Percentiles rank a stretch among this genome's conserved stretches.
These are phyloP conservation scores for Kluyveromyces lactis DNA, from an alignment of 805 yeast species.

Conservation along the genomic window DNA sequence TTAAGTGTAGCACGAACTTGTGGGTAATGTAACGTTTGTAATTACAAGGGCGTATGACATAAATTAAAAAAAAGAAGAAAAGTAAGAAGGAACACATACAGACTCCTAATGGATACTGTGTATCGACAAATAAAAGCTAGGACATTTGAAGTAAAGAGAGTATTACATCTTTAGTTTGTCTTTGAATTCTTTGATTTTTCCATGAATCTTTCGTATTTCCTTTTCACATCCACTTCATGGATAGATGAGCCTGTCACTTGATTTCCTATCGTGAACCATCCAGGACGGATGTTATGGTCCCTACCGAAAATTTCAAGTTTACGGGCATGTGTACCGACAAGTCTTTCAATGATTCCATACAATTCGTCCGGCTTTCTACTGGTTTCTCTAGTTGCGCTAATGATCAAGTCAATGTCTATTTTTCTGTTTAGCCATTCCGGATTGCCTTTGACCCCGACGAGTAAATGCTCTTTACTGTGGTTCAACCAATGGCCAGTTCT, in stretches of 20 bases:
- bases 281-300: slow-evolving; percentile 75
- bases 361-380: slow-evolving; percentile 88
- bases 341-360: slow-evolving; percentile 75
- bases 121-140: too few relatives aligned
- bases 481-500: slow-evolving; percentile 96
- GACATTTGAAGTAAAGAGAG: too few relatives aligned
- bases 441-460: slow-evolving; percentile 78
- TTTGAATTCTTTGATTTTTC: too few relatives aligned
- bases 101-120: too few relatives aligned
- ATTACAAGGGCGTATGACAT: too few relatives aligned
- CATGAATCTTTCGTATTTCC: slow-evolving; percentile 28
- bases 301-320: slow-evolving; percentile 88
- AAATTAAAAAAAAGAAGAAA: too few relatives aligned
- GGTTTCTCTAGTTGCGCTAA: slow-evolving; percentile 80
- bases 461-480: slow-evolving; percentile 85
- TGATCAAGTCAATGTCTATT: slow-evolving; percentile 68
- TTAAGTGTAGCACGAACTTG: too few relatives aligned
- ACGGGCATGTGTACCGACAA: slow-evolving; percentile 69
- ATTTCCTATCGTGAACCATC: slow-evolving; percentile 87
- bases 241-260: slow-evolving; percentile 57
- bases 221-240: slow-evolving; percentile 48
- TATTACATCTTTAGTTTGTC: too few relatives aligned
- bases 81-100: too few relatives aligned
- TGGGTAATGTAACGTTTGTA: too few relatives aligned
- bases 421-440: slow-evolving; percentile 62